A percentile compares a stretch with the other conserved stretches of the same genome.
phyloP scores from a whole-genome alignment of 2,329 filamentous ascomycete species.

The Thelonectria blattea region DNA sequence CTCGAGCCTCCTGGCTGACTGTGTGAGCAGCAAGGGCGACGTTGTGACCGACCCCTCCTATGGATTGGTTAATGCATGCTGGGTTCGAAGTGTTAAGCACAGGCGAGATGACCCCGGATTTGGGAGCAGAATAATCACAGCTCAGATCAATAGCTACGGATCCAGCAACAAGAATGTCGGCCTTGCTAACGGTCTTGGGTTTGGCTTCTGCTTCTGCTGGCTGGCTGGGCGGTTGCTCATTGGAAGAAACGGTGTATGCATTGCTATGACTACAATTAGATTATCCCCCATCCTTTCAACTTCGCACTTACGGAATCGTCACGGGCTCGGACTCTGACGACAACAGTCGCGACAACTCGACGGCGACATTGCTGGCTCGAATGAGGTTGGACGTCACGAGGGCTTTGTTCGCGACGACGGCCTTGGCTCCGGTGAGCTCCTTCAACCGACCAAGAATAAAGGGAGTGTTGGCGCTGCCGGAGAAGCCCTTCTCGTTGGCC shows the following conservation, averaged over 20 bases:
- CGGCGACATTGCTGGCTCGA: slow-evolving; percentile 60
- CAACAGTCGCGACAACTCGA: slow-evolving; percentile 56
- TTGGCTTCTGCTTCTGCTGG: slow-evolving; percentile 22
- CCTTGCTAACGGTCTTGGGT: slow-evolving; percentile 36
- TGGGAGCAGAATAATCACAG: slow-evolving; percentile 69
- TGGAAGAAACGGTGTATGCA: slow-evolving; percentile 29
- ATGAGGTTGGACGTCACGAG: slow-evolving; percentile 61
- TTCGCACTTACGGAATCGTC: slow-evolving; percentile 47
- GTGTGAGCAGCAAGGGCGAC: slow-evolving; percentile 84
- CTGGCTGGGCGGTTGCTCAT: slow-evolving; percentile 15
- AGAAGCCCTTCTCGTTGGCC: slow-evolving; percentile 67
- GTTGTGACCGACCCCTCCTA: slow-evolving; percentile 92
- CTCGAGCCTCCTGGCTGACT: slow-evolving; percentile 62
- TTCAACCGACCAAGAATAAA: slow-evolving; percentile 82
- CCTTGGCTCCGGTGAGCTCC: slow-evolving; percentile 74
- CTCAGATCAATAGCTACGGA: slow-evolving; percentile 86
- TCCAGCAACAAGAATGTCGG: slow-evolving; percentile 86
- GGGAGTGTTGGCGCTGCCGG: slow-evolving; percentile 81
- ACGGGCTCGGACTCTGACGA: slow-evolving; percentile 39
- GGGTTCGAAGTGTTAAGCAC: slow-evolving; percentile 84
- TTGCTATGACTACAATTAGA: slow-evolving; percentile 47
- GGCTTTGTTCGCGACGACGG: slow-evolving; percentile 75
- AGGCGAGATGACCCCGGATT: slow-evolving; percentile 46
- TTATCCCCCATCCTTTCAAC: slow-evolving; percentile 33
- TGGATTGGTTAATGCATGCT: slow-evolving; percentile 76